These are phyloP conservation scores for Spizellomyces sp. DNA, from an alignment of 192 early-diverging fungal genomes.

Conservation along the genomic window DNA sequence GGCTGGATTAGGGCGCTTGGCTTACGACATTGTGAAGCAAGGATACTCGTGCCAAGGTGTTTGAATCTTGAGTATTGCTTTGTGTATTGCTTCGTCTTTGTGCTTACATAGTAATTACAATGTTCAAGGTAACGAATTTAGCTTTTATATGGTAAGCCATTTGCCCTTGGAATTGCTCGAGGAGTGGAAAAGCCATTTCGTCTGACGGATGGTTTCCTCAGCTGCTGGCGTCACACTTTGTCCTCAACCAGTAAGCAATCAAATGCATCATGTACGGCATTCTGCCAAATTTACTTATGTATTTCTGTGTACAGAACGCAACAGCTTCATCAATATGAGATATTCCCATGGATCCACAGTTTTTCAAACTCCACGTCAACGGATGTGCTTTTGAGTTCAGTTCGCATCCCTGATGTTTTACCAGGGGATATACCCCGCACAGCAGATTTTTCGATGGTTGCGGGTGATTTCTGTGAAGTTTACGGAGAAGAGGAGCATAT, in stretches of 20 bases:
- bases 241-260: conserved; percentile 75
- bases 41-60: conserved; percentile 48
- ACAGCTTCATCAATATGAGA: conserved; percentile 58
- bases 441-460: conserved; percentile 93
- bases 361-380: conserved; percentile 76
- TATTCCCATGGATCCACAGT: conserved; percentile 92
- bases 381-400: conserved; percentile 65
- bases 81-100: background rate
- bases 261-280: too few relatives aligned
- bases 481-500: conserved; percentile 38
- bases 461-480: conserved; percentile 92
- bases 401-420: conserved; percentile 84
- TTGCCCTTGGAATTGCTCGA: background rate
- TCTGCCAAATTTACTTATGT: background rate
- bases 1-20: conserved; percentile 92
- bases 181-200: background rate
- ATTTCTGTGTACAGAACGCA: conserved; percentile 39
- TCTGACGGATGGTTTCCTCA: conserved; percentile 20
- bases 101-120: too few relatives aligned
- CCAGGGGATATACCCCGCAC: conserved; percentile 62
- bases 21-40: conserved; percentile 89
- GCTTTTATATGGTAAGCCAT: conserved; percentile 83
- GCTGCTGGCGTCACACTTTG: conserved; percentile 89
- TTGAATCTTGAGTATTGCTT: background rate
- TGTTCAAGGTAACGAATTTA: conserved; percentile 87